Conservation (phyloP, 768 basidiomycete genomes). For the Coprinopsis marcescibilis region DNA sequence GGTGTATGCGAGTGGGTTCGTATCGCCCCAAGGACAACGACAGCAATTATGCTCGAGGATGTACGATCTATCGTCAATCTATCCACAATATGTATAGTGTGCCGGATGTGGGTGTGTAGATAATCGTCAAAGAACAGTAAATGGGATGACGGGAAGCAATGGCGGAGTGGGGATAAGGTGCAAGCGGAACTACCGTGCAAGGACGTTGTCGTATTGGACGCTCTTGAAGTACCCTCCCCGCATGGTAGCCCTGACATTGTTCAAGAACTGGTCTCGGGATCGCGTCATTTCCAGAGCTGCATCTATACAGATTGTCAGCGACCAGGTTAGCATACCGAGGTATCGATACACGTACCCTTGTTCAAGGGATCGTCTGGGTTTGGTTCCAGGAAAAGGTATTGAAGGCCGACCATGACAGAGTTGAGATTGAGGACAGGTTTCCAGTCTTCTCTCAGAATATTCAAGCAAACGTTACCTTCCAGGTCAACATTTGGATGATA, state of each 20-base stretch:
- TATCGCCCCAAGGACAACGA: not conserved
- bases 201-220: slow-evolving; percentile 73
- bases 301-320: slow-evolving; percentile 45
- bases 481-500: slow-evolving; percentile 99
- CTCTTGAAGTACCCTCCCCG: slow-evolving; percentile 74
- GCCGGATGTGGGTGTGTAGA: slow-evolving; percentile 23
- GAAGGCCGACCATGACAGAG: slow-evolving; percentile 96
- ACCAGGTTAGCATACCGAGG: slow-evolving; percentile 7
- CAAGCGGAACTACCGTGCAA: slow-evolving; percentile 32
- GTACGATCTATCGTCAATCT: slow-evolving; percentile 30
- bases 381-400: slow-evolving; percentile 97
- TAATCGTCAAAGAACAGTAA: slow-evolving; percentile 25
- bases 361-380: slow-evolving; percentile 98
- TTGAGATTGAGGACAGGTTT: slow-evolving; percentile 97
- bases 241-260: slow-evolving; percentile 87
- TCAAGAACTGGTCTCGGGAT: slow-evolving; percentile 76
- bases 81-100: slow-evolving; percentile 21
- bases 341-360: slow-evolving; percentile 61
- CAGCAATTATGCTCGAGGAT: slow-evolving; percentile 10
- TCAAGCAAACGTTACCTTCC: slow-evolving; percentile 97
- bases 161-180: slow-evolving; percentile 15
- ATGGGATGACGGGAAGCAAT: slow-evolving; percentile 24
- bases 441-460: slow-evolving; percentile 99
- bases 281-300: slow-evolving; percentile 92
- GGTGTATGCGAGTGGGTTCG: slow-evolving; percentile 5